These are phyloP conservation scores for Oleoguttula mirabilis DNA, from an alignment of 495 filamentous ascomycete species.

Conservation along the genomic window DNA sequence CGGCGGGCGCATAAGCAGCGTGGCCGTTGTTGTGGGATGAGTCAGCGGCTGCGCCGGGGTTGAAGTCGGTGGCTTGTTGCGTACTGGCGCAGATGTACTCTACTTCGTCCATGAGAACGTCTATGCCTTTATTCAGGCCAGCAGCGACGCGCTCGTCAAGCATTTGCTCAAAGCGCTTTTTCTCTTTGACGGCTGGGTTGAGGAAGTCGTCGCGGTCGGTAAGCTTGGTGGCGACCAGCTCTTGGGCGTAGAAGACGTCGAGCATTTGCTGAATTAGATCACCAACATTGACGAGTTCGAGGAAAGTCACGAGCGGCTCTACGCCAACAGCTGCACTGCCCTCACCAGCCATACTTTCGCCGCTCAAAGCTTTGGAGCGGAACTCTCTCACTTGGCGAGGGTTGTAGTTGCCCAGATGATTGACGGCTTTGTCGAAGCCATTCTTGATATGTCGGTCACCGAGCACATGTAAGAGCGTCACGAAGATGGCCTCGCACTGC, in stretches of 20 bases:
- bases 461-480: slow-evolving; percentile 67
- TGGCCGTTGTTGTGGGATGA: slow-evolving; percentile 9
- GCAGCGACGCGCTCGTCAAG: slow-evolving; percentile 94
- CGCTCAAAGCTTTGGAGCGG: neutral
- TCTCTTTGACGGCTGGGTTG: slow-evolving; percentile 78
- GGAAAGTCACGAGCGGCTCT: slow-evolving; percentile 84
- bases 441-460: slow-evolving; percentile 77
- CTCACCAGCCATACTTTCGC: neutral
- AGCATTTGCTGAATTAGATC: slow-evolving; percentile 99
- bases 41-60: slow-evolving; percentile 46
- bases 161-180: slow-evolving; percentile 98
- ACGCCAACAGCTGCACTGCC: slow-evolving; percentile 50
- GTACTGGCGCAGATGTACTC: slow-evolving; percentile 87
- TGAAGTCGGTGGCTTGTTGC: slow-evolving; percentile 80
- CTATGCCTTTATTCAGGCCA: slow-evolving; percentile 91
- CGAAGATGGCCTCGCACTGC: slow-evolving; percentile 85
- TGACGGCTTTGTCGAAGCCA: slow-evolving; percentile 84
- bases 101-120: slow-evolving; percentile 96
- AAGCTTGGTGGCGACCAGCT: slow-evolving; percentile 68
- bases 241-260: slow-evolving; percentile 96
- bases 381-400: slow-evolving; percentile 68
- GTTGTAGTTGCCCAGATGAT: slow-evolving; percentile 82
- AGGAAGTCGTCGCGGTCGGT: slow-evolving; percentile 90
- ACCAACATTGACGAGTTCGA: slow-evolving; percentile 95
- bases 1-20: slow-evolving; percentile 2